Conservation (phyloP, 192 early-diverging fungal species). For the Gigaspora rosea region DNA sequence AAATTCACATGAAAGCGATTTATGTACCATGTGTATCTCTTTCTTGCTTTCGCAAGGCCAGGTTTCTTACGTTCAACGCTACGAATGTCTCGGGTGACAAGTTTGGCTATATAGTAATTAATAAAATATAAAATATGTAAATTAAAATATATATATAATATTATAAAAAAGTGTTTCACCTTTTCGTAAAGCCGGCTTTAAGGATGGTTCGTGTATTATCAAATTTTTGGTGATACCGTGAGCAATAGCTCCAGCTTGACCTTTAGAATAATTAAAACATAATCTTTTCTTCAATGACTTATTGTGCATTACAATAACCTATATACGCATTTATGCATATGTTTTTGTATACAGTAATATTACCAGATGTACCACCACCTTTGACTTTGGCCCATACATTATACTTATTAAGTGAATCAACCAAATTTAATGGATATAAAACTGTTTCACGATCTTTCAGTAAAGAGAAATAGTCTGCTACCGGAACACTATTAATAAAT, state of each 20-base stretch:
- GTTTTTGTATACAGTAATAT: neutral
- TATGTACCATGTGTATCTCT: slow-evolving; percentile 77
- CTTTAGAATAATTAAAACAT: slow-evolving; percentile 31
- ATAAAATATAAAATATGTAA: neutral
- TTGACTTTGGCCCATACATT: slow-evolving; percentile 83
- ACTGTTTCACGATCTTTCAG: slow-evolving; percentile 66
- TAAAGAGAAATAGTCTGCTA: slow-evolving; percentile 75
- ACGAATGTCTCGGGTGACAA: slow-evolving; percentile 67
- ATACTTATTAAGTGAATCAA: slow-evolving; percentile 67
- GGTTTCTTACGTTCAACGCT: slow-evolving; percentile 96
- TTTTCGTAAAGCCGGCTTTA: slow-evolving; percentile 56
- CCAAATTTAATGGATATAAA: slow-evolving; percentile 72
- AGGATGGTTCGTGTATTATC: slow-evolving; percentile 59
- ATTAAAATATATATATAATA: slow-evolving; percentile 14
- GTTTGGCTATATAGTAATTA: slow-evolving; percentile 32
- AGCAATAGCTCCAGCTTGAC: slow-evolving; percentile 85
- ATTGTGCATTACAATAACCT: neutral
- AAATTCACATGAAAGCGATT: neutral
- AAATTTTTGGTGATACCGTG: slow-evolving; percentile 78
- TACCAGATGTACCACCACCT: slow-evolving; percentile 81
- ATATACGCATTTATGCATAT: neutral
- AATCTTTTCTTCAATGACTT: neutral
- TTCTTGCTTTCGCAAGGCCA: slow-evolving; percentile 90
- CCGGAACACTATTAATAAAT: slow-evolving; percentile 76
- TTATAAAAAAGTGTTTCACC: slow-evolving; percentile 39